Evolutionary conservation across 1,139 yeast genomes (phyloP).

Genomic region (Taphrina wiesneri): DNA sequence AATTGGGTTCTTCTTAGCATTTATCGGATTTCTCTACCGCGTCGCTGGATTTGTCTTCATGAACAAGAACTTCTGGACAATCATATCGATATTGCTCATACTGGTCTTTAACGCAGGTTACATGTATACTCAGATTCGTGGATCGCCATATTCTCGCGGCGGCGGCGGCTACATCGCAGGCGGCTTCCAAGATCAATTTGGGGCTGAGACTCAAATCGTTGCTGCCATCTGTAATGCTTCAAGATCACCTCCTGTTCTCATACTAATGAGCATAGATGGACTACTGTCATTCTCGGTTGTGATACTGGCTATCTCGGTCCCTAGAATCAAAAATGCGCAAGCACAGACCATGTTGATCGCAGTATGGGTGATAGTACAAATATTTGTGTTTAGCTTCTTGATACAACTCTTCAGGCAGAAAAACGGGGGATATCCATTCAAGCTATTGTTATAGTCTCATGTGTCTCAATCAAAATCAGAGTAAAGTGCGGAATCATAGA

Average conservation of each 20-base stretch:
- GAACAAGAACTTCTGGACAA: slow-evolving; percentile 65
- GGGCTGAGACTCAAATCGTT: slow-evolving; percentile 76
- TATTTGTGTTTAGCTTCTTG: slow-evolving; percentile 54
- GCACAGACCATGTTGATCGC: slow-evolving; percentile 54
- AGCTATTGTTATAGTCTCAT: slow-evolving; percentile 43
- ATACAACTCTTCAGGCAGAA: slow-evolving; percentile 58
- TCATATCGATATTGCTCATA: slow-evolving; percentile 58
- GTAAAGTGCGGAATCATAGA: background rate
- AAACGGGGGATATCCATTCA: slow-evolving; percentile 60
- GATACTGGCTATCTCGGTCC: slow-evolving; percentile 55
- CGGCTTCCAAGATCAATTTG: slow-evolving; percentile 75
- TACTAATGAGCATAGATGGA: slow-evolving; percentile 43
- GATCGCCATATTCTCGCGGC: slow-evolving; percentile 63
- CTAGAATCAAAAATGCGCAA: slow-evolving; percentile 50
- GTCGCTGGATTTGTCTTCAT: slow-evolving; percentile 45
- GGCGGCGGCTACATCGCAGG: slow-evolving; percentile 62
- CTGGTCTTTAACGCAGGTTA: slow-evolving; percentile 82
- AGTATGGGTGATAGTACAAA: slow-evolving; percentile 49
- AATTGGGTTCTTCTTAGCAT: slow-evolving; percentile 43
- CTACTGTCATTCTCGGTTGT: slow-evolving; percentile 48
- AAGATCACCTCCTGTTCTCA: background rate
- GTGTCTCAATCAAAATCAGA: background rate
- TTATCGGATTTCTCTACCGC: slow-evolving; percentile 44
- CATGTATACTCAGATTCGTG: slow-evolving; percentile 88
- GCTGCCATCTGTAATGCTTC: slow-evolving; percentile 52